Conservation (phyloP, 306 rosid genomes). For the Begonia loranthoides region DNA sequence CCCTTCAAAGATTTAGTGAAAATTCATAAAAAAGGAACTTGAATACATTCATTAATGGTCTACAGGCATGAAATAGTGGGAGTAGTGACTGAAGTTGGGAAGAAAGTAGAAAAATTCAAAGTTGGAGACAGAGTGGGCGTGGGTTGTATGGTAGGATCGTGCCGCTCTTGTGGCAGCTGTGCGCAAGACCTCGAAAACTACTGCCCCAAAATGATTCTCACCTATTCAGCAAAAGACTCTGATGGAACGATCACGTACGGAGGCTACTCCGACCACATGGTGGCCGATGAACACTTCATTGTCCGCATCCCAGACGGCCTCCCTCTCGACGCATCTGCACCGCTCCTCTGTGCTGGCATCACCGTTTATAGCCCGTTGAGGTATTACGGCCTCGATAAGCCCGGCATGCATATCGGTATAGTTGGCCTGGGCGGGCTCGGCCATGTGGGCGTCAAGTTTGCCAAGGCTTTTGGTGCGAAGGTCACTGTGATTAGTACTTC, state of each 20-base stretch:
- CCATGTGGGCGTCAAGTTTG: slow-evolving; percentile 41
- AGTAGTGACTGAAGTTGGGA: slow-evolving; percentile 47
- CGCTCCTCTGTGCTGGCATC: slow-evolving; percentile 49
- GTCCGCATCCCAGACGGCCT: slow-evolving; percentile 25
- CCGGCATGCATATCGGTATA: slow-evolving; percentile 30
- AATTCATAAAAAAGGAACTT: no score
- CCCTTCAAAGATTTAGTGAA: no score
- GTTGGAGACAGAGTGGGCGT: slow-evolving; percentile 57
- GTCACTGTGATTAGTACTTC: slow-evolving; percentile 45
- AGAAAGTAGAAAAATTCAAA: slow-evolving; percentile 32
- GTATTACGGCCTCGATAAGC: slow-evolving; percentile 25
- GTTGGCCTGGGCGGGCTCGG: slow-evolving; percentile 53
- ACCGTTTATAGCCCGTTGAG: slow-evolving; percentile 41
- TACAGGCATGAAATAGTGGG: slow-evolving; percentile 43
- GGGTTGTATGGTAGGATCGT: slow-evolving; percentile 41
- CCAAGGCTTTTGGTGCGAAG: slow-evolving; percentile 39
- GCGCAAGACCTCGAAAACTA: slow-evolving; percentile 30
- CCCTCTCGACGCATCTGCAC: slow-evolving; percentile 38
- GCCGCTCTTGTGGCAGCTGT: slow-evolving; percentile 33
- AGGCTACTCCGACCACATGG: slow-evolving; percentile 40
- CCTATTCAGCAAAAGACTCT: slow-evolving; percentile 9
- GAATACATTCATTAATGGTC: no score
- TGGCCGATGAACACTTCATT: slow-evolving; percentile 26
- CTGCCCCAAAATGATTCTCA: slow-evolving; percentile 21
- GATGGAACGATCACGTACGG: slow-evolving; percentile 38